Evolutionary conservation across 768 basidiomycete genomes (phyloP), one percentile per base, ranked within the genome.

Genomic region (Suillus cothurnatus): DNA sequence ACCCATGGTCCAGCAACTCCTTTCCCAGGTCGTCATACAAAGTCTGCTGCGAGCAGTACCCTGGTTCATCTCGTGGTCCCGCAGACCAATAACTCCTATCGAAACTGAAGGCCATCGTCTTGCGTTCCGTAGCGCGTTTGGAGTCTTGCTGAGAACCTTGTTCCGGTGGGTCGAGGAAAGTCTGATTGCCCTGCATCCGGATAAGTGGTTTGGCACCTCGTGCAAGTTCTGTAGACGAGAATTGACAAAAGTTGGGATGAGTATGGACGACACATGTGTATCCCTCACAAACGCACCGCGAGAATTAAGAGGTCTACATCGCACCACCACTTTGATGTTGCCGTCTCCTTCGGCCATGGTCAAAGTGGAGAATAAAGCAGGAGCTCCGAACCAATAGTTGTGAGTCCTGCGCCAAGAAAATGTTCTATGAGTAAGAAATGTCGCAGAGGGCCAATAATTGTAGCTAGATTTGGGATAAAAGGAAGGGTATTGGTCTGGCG

Each of bases 61-160:
- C 83, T 0, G 93, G 90, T 64, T 97, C 97, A 73, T 95, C 92
- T 71, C 93, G 84, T 12, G 91, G 84, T 1, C 95, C 94, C 17
- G 95, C 95, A 47, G 94, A 95, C 96, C 95, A 97, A 78, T 98
- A 99, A 62, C 91, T 93, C 84, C 96, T 97, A 85, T 99, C 97
- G 70, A 98, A 99, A 67, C 92, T 91, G 78, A 99, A 99, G 0
- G 85, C 77, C 87, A 95, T 91, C 7, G 89, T 86, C 81, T 92
- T 97, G 70, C 93, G 88, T 78, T 97, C 96, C 9, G 92, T 90
- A 21, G 94, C 92, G 72, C 93, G 91, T 72, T 92, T 93, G 23
- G 85, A 76, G 72, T 88, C 86, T 73, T 88, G 88, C 47, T 81
- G 69, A 5, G 89, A 88, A 49, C 91, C 91, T 17, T 76, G 21